Conservation (phyloP, 2,329 filamentous ascomycete species). For the Macrophomina tecta region DNA sequence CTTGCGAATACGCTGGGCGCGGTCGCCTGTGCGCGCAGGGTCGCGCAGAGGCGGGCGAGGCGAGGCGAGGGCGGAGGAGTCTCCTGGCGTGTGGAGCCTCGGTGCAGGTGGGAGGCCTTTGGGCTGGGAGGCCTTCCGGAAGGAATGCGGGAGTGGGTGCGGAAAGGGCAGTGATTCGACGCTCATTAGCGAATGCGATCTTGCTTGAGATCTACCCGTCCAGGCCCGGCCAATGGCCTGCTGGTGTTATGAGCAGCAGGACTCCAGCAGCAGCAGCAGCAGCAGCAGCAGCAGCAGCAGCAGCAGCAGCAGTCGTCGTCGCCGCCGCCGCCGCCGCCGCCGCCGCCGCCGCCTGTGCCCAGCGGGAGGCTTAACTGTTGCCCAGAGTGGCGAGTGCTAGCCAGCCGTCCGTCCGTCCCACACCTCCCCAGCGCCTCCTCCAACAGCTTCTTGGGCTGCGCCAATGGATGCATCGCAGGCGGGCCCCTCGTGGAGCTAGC, state of each 20-base stretch:
- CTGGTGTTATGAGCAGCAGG: neutral
- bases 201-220: constrained; percentile 7
- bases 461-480: neutral
- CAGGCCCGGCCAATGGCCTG: neutral
- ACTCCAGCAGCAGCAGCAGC: neutral
- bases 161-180: neutral
- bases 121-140: neutral
- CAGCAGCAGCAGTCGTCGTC: neutral
- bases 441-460: too few relatives aligned
- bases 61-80: neutral
- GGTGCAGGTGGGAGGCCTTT: constrained; percentile 1
- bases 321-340: too few relatives aligned
- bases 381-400: neutral
- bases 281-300: neutral
- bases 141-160: neutral
- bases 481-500: constrained; percentile 7
- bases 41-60: too few relatives aligned
- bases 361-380: neutral
- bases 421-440: neutral
- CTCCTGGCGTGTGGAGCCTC: neutral
- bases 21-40: neutral
- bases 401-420: neutral
- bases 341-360: too few relatives aligned
- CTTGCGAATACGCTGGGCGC: neutral
- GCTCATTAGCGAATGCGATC: neutral